Base-by-base conservation (phyloP, 148 eudicot genomes). In the Polygonum aviculare region DNA sequence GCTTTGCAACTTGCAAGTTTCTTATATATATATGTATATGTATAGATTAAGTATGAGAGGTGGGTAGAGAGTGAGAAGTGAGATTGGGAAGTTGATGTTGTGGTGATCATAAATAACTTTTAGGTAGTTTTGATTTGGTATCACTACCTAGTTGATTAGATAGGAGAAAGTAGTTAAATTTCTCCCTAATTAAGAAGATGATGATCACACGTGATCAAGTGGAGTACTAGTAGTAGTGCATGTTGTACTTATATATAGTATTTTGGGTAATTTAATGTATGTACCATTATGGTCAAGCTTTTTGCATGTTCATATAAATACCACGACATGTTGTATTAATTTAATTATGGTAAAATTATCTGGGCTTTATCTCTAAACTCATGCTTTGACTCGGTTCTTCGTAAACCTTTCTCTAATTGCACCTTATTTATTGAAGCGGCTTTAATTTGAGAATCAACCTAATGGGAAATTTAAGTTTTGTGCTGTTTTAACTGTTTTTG, bases 81-180 rank as follows among this genome's bases (percentile, higher is more conserved):
- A 31, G 31, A 11, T 26, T 60, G 33, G 31, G 0, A 31, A 60
- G 31, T 26, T 60, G 33, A 26, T 11, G 69, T 63, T 15, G 12
- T 63, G 36, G 5, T 60, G 1, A 63, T 31, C 31, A 26, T 26
- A 26, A 67, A 36, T 67, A 67, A 67, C 2, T 31, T 15, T 16
- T 67, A 67, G 44, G 71, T 65, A 65, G 71, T 65, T 65, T 65
- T 44, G 47, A 44, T 65, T 65, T 44, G 47, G 9, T 40, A 40
- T 44, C 3, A 4, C 71, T 65, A 65, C 41, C 71, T 65, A 65
- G 71, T 3, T 35, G 36, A 41, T 3, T 15, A 67, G 14, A 16
- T 51, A 51, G 55, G 55, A 51, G 72, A 67, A 35, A 62, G 60
- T n/a, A 51, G 8, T 41, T 5, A 55, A 55, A 12, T 39, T 63